These are phyloP conservation scores for Telfairia occidentalis DNA, from an alignment of 331 rosid species.

Conservation along the genomic window DNA sequence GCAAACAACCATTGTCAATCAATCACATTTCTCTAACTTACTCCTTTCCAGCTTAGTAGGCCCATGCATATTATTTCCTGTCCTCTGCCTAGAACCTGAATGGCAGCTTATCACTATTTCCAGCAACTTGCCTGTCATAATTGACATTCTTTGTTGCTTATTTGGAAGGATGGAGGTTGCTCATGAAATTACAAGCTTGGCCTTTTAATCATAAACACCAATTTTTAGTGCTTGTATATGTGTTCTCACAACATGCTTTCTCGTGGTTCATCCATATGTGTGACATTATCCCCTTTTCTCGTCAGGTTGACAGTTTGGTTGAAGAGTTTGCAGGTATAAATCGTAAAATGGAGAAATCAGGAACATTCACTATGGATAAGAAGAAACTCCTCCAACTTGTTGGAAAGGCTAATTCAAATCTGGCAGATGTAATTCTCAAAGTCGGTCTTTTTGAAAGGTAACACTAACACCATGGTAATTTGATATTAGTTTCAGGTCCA, in stretches of 20 bases:
- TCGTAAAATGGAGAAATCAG: constrained; percentile 96
- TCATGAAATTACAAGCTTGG: background rate
- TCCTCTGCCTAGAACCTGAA: background rate
- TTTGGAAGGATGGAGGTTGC: background rate
- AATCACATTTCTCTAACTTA: background rate
- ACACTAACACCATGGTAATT: constrained; percentile 17
- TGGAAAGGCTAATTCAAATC: constrained; percentile 90
- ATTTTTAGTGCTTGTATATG: background rate
- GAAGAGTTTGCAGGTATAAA: constrained; percentile 88
- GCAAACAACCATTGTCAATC: background rate
- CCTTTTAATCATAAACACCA: background rate
- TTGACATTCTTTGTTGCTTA: background rate
- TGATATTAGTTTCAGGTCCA: background rate
- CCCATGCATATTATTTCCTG: background rate
- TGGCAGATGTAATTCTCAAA: constrained; percentile 95
- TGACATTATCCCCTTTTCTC: constrained; percentile 11
- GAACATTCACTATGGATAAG: constrained; percentile 93
- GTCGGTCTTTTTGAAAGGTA: constrained; percentile 97
- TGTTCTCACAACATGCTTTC: background rate
- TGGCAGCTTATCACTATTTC: background rate
- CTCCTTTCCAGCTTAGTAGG: background rate
- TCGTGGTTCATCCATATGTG: background rate
- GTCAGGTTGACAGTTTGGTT: constrained; percentile 82
- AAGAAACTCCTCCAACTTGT: constrained; percentile 94
- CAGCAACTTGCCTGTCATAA: background rate